These are phyloP conservation scores for Phalaenopsis equestris DNA, from an alignment of 106 monocot species.

Conservation along the genomic window DNA sequence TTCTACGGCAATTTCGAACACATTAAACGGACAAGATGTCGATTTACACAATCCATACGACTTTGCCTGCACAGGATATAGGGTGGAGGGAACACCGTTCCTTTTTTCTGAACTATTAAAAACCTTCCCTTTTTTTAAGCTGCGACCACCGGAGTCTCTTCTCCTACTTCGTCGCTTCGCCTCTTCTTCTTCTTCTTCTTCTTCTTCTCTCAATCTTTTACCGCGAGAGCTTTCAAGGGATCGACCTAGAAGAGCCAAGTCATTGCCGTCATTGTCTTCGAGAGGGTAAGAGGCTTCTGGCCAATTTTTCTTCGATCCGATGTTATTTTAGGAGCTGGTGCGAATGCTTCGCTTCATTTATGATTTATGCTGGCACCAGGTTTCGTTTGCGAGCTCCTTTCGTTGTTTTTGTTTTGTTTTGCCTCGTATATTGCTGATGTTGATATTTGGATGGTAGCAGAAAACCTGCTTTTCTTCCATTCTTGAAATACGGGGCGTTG, in stretches of 20 bases:
- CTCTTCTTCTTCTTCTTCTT: background rate
- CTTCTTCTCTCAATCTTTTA: background rate
- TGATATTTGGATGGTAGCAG: background rate
- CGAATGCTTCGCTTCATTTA: background rate
- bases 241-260: background rate
- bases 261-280: background rate
- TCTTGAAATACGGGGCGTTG: background rate
- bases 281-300: background rate
- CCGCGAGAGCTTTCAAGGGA: background rate
- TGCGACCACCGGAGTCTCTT: background rate
- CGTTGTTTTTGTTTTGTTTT: background rate
- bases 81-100: background rate
- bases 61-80: background rate
- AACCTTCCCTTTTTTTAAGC: background rate
- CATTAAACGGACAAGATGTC: background rate
- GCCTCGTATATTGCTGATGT: background rate
- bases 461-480: background rate
- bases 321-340: background rate
- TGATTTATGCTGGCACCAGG: background rate
- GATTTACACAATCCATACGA: background rate
- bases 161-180: background rate
- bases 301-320: background rate
- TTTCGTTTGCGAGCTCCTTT: background rate
- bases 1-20: background rate
- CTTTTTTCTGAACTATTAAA: slow-evolving; percentile 1